These are phyloP conservation scores for Aquilaria sinensis DNA, from an alignment of 345 rosid species.

Conservation along the genomic window DNA sequence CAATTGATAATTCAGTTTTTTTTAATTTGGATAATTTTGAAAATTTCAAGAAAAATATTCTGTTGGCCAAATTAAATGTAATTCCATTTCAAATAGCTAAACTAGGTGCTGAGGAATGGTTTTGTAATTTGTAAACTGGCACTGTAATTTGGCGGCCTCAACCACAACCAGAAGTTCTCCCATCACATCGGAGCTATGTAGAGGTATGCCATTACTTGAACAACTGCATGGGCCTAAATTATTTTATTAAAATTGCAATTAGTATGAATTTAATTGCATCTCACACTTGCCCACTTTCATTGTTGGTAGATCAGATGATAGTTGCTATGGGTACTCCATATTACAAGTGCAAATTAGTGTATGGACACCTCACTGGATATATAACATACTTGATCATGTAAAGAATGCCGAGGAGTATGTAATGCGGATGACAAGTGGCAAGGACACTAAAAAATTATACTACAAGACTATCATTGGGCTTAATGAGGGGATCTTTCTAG, in stretches of 20 bases:
- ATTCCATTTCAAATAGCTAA: too few species aligned
- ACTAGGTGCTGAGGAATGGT: too few species aligned
- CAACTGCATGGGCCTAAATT: not conserved
- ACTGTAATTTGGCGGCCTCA: too few species aligned
- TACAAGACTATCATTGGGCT: slow-evolving; percentile 83
- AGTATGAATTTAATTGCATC: not conserved
- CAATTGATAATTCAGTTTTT: too few species aligned
- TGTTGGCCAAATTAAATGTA: too few species aligned
- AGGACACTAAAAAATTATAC: slow-evolving; percentile 66
- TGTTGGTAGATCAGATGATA: slow-evolving; percentile 42
- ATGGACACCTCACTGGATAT: slow-evolving; percentile 91
- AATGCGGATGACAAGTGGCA: slow-evolving; percentile 60
- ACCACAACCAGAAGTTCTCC: too few species aligned
- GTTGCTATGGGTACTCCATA: slow-evolving; percentile 72
- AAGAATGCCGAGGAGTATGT: slow-evolving; percentile 74
- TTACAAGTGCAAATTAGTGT: slow-evolving; percentile 93
- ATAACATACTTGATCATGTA: slow-evolving; percentile 76
- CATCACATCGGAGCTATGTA: too few species aligned
- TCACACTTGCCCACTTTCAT: not conserved
- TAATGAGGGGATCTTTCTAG: slow-evolving; percentile 49
- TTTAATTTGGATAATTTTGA: too few species aligned
- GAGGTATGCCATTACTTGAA: slow-evolving; percentile 49
- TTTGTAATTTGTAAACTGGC: too few species aligned
- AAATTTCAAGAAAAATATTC: too few species aligned
- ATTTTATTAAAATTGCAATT: not conserved